Base-by-base conservation (phyloP, 768 basidiomycete species). In the Gymnopilus junonius region DNA sequence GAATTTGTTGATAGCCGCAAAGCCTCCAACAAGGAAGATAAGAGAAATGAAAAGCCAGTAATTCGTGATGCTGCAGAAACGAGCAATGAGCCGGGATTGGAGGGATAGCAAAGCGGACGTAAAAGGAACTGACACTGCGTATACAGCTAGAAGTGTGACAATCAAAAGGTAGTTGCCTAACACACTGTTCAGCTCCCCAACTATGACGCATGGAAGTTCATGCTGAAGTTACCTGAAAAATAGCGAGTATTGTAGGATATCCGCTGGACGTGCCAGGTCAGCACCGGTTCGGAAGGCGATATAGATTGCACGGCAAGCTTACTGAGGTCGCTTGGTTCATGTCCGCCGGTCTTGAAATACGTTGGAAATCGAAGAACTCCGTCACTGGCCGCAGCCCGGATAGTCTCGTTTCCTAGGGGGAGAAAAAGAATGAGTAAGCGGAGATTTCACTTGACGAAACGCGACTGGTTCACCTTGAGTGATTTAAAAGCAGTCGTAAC, bases 201-300 rank as follows among this genome's bases (percentile, higher is more conserved):
- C 21, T 27, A 11, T 29, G 34, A 25, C n/a, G 39, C 25, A 21
- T 37, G 17, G 37, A 39, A 31, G 29, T 31, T 29, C 8, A 20
- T 15, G 7, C 17, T 12, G n/a, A 43, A 54, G 23, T 59, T 64
- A 89, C 89, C 90, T 61, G 92, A 93, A 77, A 93, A 93, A 73
- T 93, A 93, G 53, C 92, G 89, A 40, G 94, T 95, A 80, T 97
- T 97, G 81, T 97, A 95, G 23, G 93, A 93, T 85, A 96, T 93
- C 62, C 94, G 88, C 94, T 95, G 71, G 27, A 62, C 20, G 37
- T 48, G 54, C 40, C 21, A 43, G 10, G 62, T 65, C 60, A 65
- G 66, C 31, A 48, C 42, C 3, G 27, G 35, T n/a, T 39, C 25
- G 21, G 32, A 21, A 39, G 23, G 8, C 12, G 15, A 8, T 34